Percentiles rank a stretch among this genome's conserved stretches.
These are phyloP conservation scores for Seiridium cupressi DNA, from an alignment of 2,329 filamentous ascomycete genomes.

Conservation along the genomic window DNA sequence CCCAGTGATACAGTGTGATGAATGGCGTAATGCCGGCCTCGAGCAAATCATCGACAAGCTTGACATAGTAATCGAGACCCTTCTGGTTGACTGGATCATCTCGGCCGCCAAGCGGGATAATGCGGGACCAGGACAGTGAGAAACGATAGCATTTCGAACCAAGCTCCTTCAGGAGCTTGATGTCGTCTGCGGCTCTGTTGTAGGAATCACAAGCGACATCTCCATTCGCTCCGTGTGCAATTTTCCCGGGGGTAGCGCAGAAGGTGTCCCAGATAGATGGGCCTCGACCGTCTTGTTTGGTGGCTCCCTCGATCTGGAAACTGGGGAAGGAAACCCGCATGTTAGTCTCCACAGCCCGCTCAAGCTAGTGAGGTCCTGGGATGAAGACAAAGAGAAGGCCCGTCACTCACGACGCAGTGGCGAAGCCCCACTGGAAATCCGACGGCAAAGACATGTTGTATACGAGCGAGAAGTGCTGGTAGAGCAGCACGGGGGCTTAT, in stretches of 20 bases:
- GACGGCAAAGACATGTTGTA: conserved; percentile 57
- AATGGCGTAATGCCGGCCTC: conserved; percentile 76
- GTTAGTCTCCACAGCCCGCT: conserved; percentile 13
- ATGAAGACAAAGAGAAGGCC: neutral
- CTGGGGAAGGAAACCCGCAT: conserved; percentile 40
- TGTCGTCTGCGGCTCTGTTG: conserved; percentile 74
- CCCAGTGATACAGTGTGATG: conserved; percentile 86
- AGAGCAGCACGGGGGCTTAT: conserved; percentile 12
- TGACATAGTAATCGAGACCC: conserved; percentile 75
- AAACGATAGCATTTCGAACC: conserved; percentile 79
- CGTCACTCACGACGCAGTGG: conserved; percentile 66
- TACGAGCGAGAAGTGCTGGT: conserved; percentile 9
- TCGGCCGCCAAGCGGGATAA: conserved; percentile 82
- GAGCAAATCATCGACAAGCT: conserved; percentile 75
- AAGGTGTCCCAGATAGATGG: conserved; percentile 92
- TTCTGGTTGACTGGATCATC: conserved; percentile 77
- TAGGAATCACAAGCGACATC: conserved; percentile 84
- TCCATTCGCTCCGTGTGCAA: conserved; percentile 73
- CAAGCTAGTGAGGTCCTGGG: neutral
- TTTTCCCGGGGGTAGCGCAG: conserved; percentile 77
- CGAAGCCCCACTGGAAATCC: conserved; percentile 78
- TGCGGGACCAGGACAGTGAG: conserved; percentile 80
- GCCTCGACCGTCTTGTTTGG: conserved; percentile 72
- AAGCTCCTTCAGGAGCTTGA: conserved; percentile 71
- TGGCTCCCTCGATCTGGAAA: conserved; percentile 83